A percentile compares a stretch with the other conserved stretches of the same genome.
These are phyloP conservation scores for Gynochthodes officinalis DNA, from an alignment of 257 asterid genomes.

Conservation along the genomic window DNA sequence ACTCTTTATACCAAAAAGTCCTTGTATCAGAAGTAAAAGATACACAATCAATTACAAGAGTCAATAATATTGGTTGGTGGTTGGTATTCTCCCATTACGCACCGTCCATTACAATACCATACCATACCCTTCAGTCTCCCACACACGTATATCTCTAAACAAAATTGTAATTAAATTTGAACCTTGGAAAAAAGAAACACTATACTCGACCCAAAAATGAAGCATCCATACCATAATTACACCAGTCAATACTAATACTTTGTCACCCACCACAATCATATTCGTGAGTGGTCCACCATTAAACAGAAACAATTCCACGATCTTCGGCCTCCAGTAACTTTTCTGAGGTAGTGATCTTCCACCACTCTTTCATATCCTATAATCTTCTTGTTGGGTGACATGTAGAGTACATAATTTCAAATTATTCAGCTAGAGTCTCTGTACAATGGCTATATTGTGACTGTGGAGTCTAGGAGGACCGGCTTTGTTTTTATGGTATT, in stretches of 20 bases:
- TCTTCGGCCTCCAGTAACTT: slow-evolving; percentile 1
- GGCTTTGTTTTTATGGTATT: not conserved
- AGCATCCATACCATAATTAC: not conserved
- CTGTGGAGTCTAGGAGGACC: not conserved
- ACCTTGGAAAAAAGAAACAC: not conserved
- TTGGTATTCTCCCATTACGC: not conserved
- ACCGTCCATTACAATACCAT: not conserved
- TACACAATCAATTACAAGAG: not conserved
- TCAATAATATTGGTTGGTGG: slow-evolving; percentile 11
- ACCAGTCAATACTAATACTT: not conserved
- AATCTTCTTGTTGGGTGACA: not conserved
- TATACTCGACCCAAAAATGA: not conserved
- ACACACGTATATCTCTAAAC: not conserved
- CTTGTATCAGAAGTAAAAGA: not conserved
- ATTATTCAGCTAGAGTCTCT: slow-evolving; percentile 15
- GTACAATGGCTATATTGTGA: slow-evolving; percentile 6
- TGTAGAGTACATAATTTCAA: not conserved
- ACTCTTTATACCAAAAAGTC: slow-evolving; percentile 1
- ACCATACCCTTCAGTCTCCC: not conserved
- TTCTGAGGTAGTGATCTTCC: not conserved
- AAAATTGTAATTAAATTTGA: not conserved
- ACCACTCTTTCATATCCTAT: not conserved
- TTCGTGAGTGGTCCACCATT: slow-evolving; percentile 13
- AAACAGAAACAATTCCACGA: slow-evolving; percentile 21
- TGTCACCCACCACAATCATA: not conserved